Evolutionary conservation across 1,139 yeast species (phyloP).

Genomic region (Yamadazyma oceani): DNA sequence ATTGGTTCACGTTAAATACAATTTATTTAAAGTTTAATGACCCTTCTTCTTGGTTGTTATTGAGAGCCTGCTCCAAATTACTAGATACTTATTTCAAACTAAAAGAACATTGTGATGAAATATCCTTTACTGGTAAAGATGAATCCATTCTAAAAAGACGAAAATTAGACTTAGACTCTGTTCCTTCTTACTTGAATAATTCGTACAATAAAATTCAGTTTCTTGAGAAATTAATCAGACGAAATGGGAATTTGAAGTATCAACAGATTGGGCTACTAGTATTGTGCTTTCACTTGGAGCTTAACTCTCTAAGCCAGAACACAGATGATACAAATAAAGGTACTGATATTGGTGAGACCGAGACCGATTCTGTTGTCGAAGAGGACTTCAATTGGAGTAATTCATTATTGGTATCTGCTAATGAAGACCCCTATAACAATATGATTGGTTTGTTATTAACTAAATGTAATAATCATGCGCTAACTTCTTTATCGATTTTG

Average conservation of each 20-base stretch:
- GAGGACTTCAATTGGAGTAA: slow-evolving; percentile 1
- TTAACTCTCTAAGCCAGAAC: neutral
- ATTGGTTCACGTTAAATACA: slow-evolving; percentile 11
- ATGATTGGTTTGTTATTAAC: slow-evolving; percentile 6
- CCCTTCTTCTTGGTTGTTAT: slow-evolving; percentile 12
- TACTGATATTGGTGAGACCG: neutral
- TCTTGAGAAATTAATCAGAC: slow-evolving; percentile 2
- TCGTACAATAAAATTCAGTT: slow-evolving; percentile 4
- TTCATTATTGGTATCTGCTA: neutral
- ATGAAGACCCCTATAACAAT: neutral
- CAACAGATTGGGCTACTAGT: slow-evolving; percentile 1
- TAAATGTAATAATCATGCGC: slow-evolving; percentile 4
- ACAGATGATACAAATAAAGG: neutral
- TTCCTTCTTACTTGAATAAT: neutral
- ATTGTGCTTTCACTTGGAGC: slow-evolving; percentile 1
- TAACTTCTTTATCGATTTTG: slow-evolving; percentile 11
- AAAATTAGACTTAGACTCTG: slow-evolving; percentile 2
- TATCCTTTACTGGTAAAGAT: neutral
- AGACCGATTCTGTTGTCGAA: neutral
- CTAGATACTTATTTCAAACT: slow-evolving; percentile 7
- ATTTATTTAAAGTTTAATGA: slow-evolving; percentile 12
- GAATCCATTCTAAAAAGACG: slow-evolving; percentile 5
- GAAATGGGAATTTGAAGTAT: neutral
- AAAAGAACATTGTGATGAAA: neutral
- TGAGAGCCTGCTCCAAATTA: slow-evolving; percentile 12